Base-by-base conservation (phyloP, 805 yeast genomes). In the Alloascoidea africana region DNA sequence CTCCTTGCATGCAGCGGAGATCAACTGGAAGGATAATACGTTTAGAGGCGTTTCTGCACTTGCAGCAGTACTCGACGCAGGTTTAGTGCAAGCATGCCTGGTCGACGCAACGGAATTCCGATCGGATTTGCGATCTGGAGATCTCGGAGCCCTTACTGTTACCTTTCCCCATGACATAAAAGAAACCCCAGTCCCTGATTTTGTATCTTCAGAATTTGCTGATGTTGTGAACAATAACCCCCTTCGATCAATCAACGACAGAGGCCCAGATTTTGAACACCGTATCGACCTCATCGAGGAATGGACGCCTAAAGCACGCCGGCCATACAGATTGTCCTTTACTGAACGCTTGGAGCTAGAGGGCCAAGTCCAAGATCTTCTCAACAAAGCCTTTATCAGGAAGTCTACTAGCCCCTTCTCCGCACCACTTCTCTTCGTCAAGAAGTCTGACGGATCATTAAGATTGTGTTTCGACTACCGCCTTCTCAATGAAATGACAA, bases 381-480 rank as follows among this genome's bases (percentile, higher is more conserved):
- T 34, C 14, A 14, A 15, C 15, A 16, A 34, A 34, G 36, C 35
- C 11, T 27, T 16, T 14, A 34, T 34, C 13, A n/a, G 33, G 14
- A 15, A 15, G 23, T n/a, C 35, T n/a, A 13, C 35, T 11, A 18
- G 35, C n/a, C 36, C 36, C 32, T 34, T 18, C 19, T 13, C 15
- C 14, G 32, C 36, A 8, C 36, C 36, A 8, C n/a, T 34, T 8
- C 36, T 34, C 8, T 34, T 34, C 15, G 36, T 34, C 11, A 34
- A 34, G 14, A 34, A 34, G 11, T 13, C n/a, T 11, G 36, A 34
- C 23, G 19, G 19, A 13, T n/a, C 36, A 35, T 34, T 34, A 15
- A 6, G 36, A 6, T 6, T 34, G n/a, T 34, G 36, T 27, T 11
- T 34, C 8, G 36, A 34, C 14, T 34, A 34, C 14, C 33, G 36